These are phyloP conservation scores for Aechmea fasciata DNA, from an alignment of 176 grass and related monocot genomes.

Conservation along the genomic window DNA sequence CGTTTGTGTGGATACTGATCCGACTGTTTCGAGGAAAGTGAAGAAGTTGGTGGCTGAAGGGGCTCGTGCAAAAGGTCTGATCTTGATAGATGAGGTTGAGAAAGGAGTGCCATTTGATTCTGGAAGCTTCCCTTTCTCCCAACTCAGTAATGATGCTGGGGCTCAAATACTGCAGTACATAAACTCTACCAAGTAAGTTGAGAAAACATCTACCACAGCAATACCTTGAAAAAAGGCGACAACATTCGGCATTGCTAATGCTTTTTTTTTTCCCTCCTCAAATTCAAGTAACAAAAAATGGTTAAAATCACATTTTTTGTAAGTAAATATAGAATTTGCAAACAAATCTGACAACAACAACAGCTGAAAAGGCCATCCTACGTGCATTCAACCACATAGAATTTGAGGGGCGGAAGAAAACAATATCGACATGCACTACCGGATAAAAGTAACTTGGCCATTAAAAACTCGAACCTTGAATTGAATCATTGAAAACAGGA, in stretches of 20 bases:
- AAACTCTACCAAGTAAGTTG: constrained; percentile 66
- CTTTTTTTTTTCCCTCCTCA: too few relatives aligned
- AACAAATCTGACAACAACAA: too few relatives aligned
- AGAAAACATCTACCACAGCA: not conserved
- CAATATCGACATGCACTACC: not conserved
- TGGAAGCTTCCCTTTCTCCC: constrained; percentile 63
- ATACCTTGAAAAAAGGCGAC: too few relatives aligned
- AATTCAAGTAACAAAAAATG: too few relatives aligned
- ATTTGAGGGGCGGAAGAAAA: not conserved
- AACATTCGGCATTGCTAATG: too few relatives aligned
- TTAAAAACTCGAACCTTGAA: too few relatives aligned
- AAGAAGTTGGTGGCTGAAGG: constrained; percentile 74
- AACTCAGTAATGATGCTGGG: constrained; percentile 59
- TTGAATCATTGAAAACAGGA: constrained; percentile 26
- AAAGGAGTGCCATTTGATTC: constrained; percentile 64
- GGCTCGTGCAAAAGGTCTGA: constrained; percentile 41
- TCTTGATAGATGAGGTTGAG: constrained; percentile 56
- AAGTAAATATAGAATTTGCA: not conserved
- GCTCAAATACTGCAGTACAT: constrained; percentile 78
- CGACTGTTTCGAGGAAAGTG: constrained; percentile 53
- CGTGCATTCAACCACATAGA: not conserved
- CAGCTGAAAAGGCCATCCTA: not conserved
- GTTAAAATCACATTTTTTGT: too few relatives aligned
- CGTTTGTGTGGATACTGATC: constrained; percentile 56
- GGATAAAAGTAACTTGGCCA: too few relatives aligned